These are phyloP conservation scores for Gloeopeniophorella convolvens DNA, from an alignment of 768 basidiomycete genomes.

Conservation along the genomic window DNA sequence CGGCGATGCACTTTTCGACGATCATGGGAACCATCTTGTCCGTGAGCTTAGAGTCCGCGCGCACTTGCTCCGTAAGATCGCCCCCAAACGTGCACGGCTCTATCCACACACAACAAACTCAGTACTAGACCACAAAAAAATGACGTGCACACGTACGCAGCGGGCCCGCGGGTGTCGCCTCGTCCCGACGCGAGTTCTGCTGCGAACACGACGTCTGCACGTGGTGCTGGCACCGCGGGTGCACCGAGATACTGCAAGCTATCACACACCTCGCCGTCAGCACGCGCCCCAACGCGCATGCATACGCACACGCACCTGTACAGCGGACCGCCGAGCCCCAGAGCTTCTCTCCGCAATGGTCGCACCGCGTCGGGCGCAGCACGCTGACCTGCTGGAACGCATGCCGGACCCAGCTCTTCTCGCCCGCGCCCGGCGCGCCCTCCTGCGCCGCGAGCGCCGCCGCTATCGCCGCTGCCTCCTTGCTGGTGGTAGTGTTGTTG, in stretches of 20 bases:
- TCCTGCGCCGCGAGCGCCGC: constrained; percentile 26
- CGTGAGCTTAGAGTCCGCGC: constrained; percentile 50
- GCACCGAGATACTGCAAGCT: constrained; percentile 20
- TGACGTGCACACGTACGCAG: constrained; percentile 14
- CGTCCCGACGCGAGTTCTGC: constrained; percentile 14
- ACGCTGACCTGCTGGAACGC: constrained; percentile 86
- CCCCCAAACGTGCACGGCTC: constrained; percentile 92
- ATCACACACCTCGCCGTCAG: background rate
- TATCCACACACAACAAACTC: too few species aligned
- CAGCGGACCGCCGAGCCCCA: constrained; percentile 97
- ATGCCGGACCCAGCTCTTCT: constrained; percentile 46
- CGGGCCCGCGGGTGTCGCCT: background rate
- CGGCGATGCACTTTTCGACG: constrained; percentile 93
- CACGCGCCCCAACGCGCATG: background rate
- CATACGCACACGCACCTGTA: constrained; percentile 49
- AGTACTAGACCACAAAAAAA: too few species aligned
- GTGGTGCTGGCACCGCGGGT: constrained; percentile 16
- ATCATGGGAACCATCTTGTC: constrained; percentile 74
- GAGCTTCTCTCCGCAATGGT: constrained; percentile 96
- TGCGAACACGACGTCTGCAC: constrained; percentile 12
- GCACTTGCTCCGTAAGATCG: constrained; percentile 79
- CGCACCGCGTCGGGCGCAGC: constrained; percentile 85
- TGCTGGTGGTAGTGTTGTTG: too few species aligned
- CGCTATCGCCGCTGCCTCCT: constrained; percentile 57
- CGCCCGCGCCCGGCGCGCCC: constrained; percentile 23